Base-by-base conservation (phyloP, 1,284 basidiomycete species). In the Moesziomyces sp. region DNA sequence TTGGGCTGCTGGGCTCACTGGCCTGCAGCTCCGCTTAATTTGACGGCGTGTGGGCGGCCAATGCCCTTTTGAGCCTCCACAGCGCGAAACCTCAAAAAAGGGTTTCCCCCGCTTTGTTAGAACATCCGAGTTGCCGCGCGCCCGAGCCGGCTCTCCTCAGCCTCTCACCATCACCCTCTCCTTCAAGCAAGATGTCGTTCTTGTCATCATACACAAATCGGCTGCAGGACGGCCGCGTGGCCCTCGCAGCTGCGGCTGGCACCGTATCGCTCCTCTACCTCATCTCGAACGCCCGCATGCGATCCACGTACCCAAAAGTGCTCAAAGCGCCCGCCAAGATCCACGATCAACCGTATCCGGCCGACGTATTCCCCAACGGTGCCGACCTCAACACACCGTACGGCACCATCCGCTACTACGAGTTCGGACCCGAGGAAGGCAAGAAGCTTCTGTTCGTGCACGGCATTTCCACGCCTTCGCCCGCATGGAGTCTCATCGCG, bases 381-480 rank as follows among this genome's bases (percentile, higher is more conserved):
- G 4, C 23, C 13, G 70, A 74, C 42, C 65, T 74, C 45, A 43
- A 58, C 18, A 74, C 70, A 3, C 70, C 70, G 13, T 74, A 68
- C 43, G 70, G 70, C 16, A 49, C 40, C 18, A 65, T 74, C 48
- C 64, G 55, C 35, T 74, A 74, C 61, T 83, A 81, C 62, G 65
- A 72, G 47, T 74, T 68, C 19, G 70, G 70, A 0, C 81, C 81
- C 19, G 76, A 69, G 35, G 56, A 71, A n/a, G 71, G 71, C 48
- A 69, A 76, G 48, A 76, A 72, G 58, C 82, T 82, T 45, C 44
- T 83, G 10, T 66, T 82, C 24, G 78, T 81, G 0, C 82, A 83
- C 48, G 82, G 82, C 51, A 76, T 73, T 23, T 74, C 70, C 3
- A 75, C 69, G 3, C 73, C 73, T n/a, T 58, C 50, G 14, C 73